Evolutionary conservation across 75 land plant genomes (phyloP), one percentile per base, ranked within the genome.

Genomic region (Sequoiadendron giganteum): DNA sequence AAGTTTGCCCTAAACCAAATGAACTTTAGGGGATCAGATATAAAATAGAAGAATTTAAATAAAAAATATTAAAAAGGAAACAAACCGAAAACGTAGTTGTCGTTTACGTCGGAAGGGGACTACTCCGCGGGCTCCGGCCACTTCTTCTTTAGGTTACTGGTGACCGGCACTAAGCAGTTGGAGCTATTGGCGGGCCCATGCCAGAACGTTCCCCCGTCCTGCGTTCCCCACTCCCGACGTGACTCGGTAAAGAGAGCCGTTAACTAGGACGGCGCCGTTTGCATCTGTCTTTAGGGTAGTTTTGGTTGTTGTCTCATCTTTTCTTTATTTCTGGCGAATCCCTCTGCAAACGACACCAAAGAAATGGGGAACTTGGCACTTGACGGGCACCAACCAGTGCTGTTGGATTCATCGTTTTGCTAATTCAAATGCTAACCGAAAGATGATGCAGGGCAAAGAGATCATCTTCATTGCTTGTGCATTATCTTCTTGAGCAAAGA

Each of bases 241-340:
- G 45, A 77, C 38, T 34, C 10, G 36, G 14, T 75, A 10, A 76
- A 38, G 39, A 80, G 47, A 40, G 49, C 49, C 84, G 84, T 82
- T 45, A 82, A 82, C 30, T 28, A 82, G 18, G 84, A 82, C 84
- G 84, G 84, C 84, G 49, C 84, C 84, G 84, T 82, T 82, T 25
- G 49, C 82, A 52, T 39, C 39, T 34, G 40, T 39, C 40, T 77
- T 36, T 39, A 39, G 83, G 83, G 45, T 25, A 45, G 43, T 82
- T 75, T 43, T 11, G 48, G 84, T 82, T 45, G 84, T 43, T 82
- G 48, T 82, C 84, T 82, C 84, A 8, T 80, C n/a, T 80, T 43
- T 43, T 21, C 45, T 80, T 80, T 42, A 40, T 80, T 80, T 80
- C 83, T 42, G 25, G n/a, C 47, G 19, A 43, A 78, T 32, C 78